A percentile compares a stretch with the other conserved stretches of the same genome.
Evolutionary conservation across 2,329 filamentous ascomycete species (phyloP).

Genomic region (Teratosphaeria pseudoeucalypti): DNA sequence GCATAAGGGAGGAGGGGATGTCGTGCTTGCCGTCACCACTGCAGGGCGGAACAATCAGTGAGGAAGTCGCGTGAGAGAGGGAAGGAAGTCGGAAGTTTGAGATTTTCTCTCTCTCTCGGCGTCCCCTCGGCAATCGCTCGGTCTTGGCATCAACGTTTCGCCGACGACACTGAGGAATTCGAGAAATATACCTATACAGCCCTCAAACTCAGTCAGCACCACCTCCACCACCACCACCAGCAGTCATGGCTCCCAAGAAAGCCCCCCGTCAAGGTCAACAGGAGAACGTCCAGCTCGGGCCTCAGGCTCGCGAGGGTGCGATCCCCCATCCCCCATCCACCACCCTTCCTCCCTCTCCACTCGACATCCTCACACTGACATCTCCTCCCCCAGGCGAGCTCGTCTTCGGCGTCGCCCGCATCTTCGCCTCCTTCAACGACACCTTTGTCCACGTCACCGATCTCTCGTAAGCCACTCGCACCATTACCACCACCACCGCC

Average conservation of each 20-base stretch:
- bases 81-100: not conserved
- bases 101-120: not conserved
- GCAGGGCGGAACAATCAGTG: not conserved
- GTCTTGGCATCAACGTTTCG: constrained; percentile 5
- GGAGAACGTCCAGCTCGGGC: constrained; percentile 98
- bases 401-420: constrained; percentile 95
- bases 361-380: constrained; percentile 7
- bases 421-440: constrained; percentile 71
- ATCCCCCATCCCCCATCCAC: constrained; percentile 7
- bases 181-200: too few species aligned
- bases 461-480: constrained; percentile 48
- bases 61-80: not conserved
- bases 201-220: constrained; percentile 4
- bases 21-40: not conserved
- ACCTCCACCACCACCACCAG: constrained; percentile 17
- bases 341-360: constrained; percentile 22
- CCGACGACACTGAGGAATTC: not conserved
- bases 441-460: constrained; percentile 91
- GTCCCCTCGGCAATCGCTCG: not conserved
- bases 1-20: not conserved
- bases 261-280: constrained; percentile 64
- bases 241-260: constrained; percentile 92
- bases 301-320: constrained; percentile 85
- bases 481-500: not conserved
- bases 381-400: constrained; percentile 60